Conservation (phyloP, 768 basidiomycete species). For the Lentinula aciculospora region DNA sequence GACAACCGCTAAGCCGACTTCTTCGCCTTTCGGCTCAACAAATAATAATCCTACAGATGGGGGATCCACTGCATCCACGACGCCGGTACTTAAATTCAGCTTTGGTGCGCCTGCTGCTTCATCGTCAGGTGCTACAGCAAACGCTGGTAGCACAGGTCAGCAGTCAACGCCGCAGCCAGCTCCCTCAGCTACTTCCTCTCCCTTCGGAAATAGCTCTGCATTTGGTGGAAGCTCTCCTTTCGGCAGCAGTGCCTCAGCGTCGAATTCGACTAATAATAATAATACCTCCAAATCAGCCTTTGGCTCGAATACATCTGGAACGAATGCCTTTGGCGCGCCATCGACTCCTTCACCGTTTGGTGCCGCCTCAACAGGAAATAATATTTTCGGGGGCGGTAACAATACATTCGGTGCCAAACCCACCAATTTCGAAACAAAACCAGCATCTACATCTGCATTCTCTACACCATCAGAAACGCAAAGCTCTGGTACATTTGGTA, state of each 20-base stretch:
- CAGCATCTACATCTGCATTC: not conserved
- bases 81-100: not conserved
- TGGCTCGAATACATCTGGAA: not conserved
- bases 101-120: constrained; percentile 4
- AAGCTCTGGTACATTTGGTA: too few species aligned
- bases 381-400: not conserved
- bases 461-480: not conserved
- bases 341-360: not conserved
- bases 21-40: not conserved
- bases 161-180: not conserved
- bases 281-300: not conserved
- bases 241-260: not conserved
- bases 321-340: not conserved
- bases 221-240: not conserved
- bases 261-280: not conserved
- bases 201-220: not conserved
- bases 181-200: not conserved
- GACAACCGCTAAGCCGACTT: not conserved
- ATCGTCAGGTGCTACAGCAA: not conserved
- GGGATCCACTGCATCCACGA: not conserved
- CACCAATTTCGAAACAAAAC: not conserved
- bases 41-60: not conserved
- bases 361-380: not conserved
- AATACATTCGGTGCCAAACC: not conserved
- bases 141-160: not conserved